A percentile compares a stretch with the other conserved stretches of the same genome.
phyloP scores from a whole-genome alignment of 176 grass and related monocot genomes.

The Cenchrus fungigraminus region DNA sequence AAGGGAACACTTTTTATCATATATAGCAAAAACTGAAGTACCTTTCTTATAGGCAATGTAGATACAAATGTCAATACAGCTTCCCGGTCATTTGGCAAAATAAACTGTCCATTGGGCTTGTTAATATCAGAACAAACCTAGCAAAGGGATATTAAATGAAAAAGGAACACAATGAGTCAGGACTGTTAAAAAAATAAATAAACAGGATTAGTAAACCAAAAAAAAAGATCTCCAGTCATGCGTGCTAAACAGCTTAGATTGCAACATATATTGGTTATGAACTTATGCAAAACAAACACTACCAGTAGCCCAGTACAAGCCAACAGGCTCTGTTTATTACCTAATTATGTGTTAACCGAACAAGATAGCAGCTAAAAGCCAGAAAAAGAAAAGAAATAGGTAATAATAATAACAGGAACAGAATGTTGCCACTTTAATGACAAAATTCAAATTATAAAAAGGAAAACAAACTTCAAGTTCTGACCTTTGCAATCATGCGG shows the following conservation, averaged over 20 bases:
- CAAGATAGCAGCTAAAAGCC: background rate
- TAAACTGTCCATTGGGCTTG: slow-evolving; percentile 97
- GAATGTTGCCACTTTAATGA: background rate
- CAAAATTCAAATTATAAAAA: slow-evolving; percentile 2
- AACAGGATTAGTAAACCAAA: background rate
- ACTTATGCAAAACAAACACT: background rate
- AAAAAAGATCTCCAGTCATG: background rate
- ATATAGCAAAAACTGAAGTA: slow-evolving; percentile 29
- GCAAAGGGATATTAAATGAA: slow-evolving; percentile 10
- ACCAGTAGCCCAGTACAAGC: background rate
- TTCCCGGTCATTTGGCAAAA: slow-evolving; percentile 72
- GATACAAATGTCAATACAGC: slow-evolving; percentile 87
- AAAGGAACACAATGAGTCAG: background rate
- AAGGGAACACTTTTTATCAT: slow-evolving; percentile 1
- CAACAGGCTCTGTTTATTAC: slow-evolving; percentile 10
- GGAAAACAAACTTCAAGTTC: slow-evolving; percentile 2
- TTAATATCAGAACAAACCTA: slow-evolving; percentile 99
- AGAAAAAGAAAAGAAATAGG: background rate
- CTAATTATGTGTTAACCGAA: slow-evolving; percentile 12
- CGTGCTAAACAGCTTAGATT: background rate
- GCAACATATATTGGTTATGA: background rate
- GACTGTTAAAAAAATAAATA: background rate
- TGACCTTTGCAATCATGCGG: slow-evolving; percentile 91
- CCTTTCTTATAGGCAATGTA: slow-evolving; percentile 95
- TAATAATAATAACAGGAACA: background rate